A percentile compares a stretch with the other conserved stretches of the same genome.
Evolutionary conservation across 257 asterid species (phyloP).

Genomic region (Fraxinus americana): DNA sequence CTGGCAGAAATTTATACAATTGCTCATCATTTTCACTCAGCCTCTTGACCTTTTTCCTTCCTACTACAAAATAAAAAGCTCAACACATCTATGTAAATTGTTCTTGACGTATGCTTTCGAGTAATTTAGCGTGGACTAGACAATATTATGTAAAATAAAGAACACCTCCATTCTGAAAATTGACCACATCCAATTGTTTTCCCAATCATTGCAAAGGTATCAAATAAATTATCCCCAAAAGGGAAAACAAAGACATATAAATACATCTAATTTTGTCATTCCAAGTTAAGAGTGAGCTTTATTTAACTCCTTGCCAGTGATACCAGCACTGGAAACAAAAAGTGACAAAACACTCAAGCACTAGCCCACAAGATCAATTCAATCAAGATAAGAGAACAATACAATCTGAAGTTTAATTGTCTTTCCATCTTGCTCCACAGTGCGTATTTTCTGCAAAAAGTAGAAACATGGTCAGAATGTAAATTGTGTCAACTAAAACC

Average conservation of each 20-base stretch:
- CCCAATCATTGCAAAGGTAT: not conserved
- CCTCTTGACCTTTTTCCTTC: not conserved
- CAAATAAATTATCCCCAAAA: not conserved
- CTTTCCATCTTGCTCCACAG: constrained; percentile 70
- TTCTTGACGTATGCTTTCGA: not conserved
- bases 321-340: not conserved
- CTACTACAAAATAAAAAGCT: not conserved
- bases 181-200: not conserved
- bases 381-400: constrained; percentile 27
- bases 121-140: not conserved
- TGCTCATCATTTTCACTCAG: not conserved
- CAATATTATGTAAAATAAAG: not conserved
- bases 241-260: not conserved
- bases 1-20: not conserved
- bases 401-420: constrained; percentile 90
- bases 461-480: constrained; percentile 26
- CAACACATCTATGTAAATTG: not conserved
- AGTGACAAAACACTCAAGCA: not conserved
- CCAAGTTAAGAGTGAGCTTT: not conserved
- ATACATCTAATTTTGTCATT: not conserved
- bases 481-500: constrained; percentile 11
- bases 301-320: not conserved
- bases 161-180: not conserved
- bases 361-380: not conserved
- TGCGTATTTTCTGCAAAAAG: constrained; percentile 55